phyloP scores from a whole-genome alignment of 768 basidiomycete species.

The Lactifluus pinguis region DNA sequence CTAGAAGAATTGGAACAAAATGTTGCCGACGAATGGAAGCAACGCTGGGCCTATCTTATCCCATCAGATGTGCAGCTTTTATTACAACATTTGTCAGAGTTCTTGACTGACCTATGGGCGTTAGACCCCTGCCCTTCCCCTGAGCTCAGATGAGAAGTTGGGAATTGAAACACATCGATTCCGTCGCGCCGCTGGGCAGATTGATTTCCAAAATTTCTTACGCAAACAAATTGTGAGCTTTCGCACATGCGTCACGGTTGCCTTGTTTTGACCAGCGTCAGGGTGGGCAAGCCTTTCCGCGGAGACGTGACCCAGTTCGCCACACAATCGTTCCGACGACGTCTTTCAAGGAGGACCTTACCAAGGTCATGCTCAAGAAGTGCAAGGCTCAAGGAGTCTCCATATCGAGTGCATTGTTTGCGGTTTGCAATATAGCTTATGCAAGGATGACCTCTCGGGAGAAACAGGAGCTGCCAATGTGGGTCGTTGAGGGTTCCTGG shows the following conservation, averaged over 20 bases:
- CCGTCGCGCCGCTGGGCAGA: constrained; percentile 24
- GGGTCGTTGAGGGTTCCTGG: constrained; percentile 20
- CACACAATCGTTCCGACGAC: constrained; percentile 65
- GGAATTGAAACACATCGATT: constrained; percentile 20
- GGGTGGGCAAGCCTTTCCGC: constrained; percentile 73
- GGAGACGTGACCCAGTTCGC: constrained; percentile 33
- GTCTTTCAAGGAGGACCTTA: constrained; percentile 44
- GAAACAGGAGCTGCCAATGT: constrained; percentile 48
- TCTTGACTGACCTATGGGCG: not conserved
- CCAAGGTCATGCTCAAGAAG: constrained; percentile 52
- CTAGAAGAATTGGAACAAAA: constrained; percentile 25
- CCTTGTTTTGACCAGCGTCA: constrained; percentile 20
- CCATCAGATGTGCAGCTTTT: constrained; percentile 13
- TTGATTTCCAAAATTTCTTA: constrained; percentile 28
- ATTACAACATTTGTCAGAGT: not conserved
- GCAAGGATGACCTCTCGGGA: constrained; percentile 35
- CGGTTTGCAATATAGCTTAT: constrained; percentile 71
- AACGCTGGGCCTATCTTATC: constrained; percentile 22
- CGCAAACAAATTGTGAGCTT: constrained; percentile 25
- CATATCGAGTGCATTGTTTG: constrained; percentile 67
- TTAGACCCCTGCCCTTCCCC: constrained; percentile 11
- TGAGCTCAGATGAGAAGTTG: constrained; percentile 27
- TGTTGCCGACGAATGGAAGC: constrained; percentile 28
- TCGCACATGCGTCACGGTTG: not conserved
- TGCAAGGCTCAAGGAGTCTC: constrained; percentile 69